These are phyloP conservation scores for Solanum chilense DNA, from an alignment of 257 asterid genomes.

Conservation along the genomic window DNA sequence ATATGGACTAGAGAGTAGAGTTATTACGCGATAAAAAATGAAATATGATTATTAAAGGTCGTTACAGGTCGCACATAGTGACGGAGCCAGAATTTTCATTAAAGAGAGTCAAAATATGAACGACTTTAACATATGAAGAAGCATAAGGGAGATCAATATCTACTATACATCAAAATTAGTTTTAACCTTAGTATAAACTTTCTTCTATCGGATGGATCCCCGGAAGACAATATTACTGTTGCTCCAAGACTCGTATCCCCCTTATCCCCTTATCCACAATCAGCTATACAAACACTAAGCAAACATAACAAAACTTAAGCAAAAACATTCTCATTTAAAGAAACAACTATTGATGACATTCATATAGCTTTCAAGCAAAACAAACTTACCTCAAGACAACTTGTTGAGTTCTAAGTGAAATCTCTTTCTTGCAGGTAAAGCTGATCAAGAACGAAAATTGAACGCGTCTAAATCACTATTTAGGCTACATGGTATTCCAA, in stretches of 20 bases:
- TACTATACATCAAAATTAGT: too few species aligned
- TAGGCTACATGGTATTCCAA: conserved; percentile 31
- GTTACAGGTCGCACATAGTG: neutral
- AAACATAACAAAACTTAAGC: neutral
- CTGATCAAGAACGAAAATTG: conserved; percentile 16
- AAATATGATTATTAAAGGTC: too few species aligned
- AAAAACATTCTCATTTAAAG: conserved; percentile 27
- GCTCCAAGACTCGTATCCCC: neutral
- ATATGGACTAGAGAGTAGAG: too few species aligned
- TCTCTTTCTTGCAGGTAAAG: conserved; percentile 24
- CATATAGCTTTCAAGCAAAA: conserved; percentile 20
- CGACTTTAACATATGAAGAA: too few species aligned
- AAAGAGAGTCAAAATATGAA: too few species aligned
- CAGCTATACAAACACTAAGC: neutral
- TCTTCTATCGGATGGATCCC: too few species aligned
- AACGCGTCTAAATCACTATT: neutral
- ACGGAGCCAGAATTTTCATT: fast-evolving
- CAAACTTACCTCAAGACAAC: conserved; percentile 24
- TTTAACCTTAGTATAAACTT: too few species aligned
- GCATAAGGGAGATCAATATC: too few species aligned
- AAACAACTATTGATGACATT: conserved; percentile 34
- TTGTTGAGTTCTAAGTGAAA: conserved; percentile 27
- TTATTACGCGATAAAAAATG: too few species aligned
- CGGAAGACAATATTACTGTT: neutral
- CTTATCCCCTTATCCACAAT: neutral